Base-by-base conservation (phyloP, 306 rosid genomes). In the Gynostemma pentaphyllum region DNA sequence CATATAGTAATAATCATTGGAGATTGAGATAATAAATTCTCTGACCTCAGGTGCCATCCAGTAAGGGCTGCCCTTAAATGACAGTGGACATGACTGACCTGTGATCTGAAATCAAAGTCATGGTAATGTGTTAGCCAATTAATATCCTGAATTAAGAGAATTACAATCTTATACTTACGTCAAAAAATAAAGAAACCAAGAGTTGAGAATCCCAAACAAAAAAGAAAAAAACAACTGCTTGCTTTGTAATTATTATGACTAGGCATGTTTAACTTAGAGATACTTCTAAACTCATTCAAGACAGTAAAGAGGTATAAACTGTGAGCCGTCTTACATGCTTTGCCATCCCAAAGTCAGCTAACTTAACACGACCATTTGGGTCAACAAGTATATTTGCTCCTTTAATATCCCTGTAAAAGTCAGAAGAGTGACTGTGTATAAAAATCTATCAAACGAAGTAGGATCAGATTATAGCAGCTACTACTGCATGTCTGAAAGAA, bases 41-140 rank as follows among this genome's bases (percentile, higher is more conserved):
- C 67, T 62, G 66, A 94, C 99, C 99, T 94, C 99, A 39, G 99
- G 96, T 65, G 99, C 99, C 99, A 94, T 94, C 99, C 99, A 94
- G 69, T 86, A 94, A 61, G 99, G 99, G 80, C 97, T 94, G 71
- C 99, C 99, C 82, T 86, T 88, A 79, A 88, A 84, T 54, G 99
- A 94, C 72, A 94, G 75, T 15, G 95, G 97, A 71, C 95, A 86
- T 5, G 90, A 84, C 69, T 88, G 88, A 63, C 99, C 96, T 6
- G 85, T 78, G 52, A 94, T 88, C 99, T 94, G 83, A 12, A 41
- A 16, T 0, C 18, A 40, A 27, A 47, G 9, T 15, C 45, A 45
- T 0, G 4, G 36, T 9, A 26, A 9, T 5, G 30, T 21, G 46
- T 21, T 53, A 30, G 28, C 40, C 18, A 26, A 42, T 42, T 42